Conservation (phyloP, 2,329 filamentous ascomycete species). For the Penicillium sp. region DNA sequence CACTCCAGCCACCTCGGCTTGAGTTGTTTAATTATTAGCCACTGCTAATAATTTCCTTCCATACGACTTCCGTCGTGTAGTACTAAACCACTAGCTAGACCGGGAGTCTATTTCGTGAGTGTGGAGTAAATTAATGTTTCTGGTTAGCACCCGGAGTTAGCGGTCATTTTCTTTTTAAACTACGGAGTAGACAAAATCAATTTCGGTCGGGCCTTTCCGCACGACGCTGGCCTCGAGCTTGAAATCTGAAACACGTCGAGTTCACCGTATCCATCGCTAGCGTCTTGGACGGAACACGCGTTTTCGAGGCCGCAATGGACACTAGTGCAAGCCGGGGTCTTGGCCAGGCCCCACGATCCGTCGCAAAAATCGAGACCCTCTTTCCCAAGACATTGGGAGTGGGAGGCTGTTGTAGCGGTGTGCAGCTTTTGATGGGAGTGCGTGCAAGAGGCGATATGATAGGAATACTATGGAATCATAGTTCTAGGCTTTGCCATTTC, state of each 20-base stretch:
- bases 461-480: not conserved
- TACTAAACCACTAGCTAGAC: conserved; percentile 2
- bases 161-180: not conserved
- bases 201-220: conserved; percentile 25
- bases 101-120: conserved; percentile 6
- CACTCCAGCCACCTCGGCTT: conserved; percentile 6
- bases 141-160: conserved; percentile 7
- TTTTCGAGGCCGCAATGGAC: conserved; percentile 28
- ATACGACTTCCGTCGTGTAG: not conserved
- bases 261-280: conserved; percentile 18
- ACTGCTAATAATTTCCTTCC: not conserved
- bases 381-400: not conserved
- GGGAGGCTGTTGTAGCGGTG: conserved; percentile 23
- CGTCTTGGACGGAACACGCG: conserved; percentile 32
- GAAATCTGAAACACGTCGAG: conserved; percentile 13
- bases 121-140: conserved; percentile 2
- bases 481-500: not conserved
- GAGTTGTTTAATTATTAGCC: conserved; percentile 3
- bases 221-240: conserved; percentile 21
- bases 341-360: conserved; percentile 23
- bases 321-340: conserved; percentile 29
- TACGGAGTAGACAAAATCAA: too few relatives aligned
- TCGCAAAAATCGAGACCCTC: conserved; percentile 21
- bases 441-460: not conserved
- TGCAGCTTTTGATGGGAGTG: not conserved